A percentile compares a stretch with the other conserved stretches of the same genome.
phyloP scores from a whole-genome alignment of 192 early-diverging fungal species.

The Chytriomyces confervae region DNA sequence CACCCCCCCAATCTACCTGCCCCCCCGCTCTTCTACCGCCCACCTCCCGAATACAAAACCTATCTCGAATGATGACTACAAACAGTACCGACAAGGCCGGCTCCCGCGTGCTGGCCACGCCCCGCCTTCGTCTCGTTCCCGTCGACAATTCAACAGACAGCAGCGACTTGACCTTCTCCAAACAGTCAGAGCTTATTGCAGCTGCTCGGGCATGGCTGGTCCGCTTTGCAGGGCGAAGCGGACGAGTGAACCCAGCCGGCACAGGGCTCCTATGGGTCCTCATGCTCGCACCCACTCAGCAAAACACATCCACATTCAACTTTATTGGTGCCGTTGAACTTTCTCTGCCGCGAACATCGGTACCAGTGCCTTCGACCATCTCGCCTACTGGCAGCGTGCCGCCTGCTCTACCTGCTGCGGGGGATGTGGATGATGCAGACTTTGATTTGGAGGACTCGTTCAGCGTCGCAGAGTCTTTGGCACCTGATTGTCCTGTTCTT shows the following conservation, averaged over 20 bases:
- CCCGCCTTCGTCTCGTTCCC: background rate
- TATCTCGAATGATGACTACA: too few relatives aligned
- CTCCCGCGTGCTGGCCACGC: background rate
- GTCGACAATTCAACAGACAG: background rate
- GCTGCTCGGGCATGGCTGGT: background rate
- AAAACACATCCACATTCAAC: too few relatives aligned
- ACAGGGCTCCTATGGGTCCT: background rate
- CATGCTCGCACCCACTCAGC: background rate
- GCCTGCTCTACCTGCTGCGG: too few relatives aligned
- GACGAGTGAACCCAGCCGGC: background rate
- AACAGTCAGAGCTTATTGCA: background rate
- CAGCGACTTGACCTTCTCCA: background rate
- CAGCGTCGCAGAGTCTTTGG: too few relatives aligned
- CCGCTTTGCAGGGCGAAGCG: background rate
- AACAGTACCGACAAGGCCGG: too few relatives aligned
- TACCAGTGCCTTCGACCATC: too few relatives aligned
- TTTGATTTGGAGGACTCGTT: background rate
- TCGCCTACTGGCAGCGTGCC: too few relatives aligned
- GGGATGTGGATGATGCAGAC: background rate
- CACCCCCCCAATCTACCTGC: too few relatives aligned
- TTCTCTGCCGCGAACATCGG: too few relatives aligned
- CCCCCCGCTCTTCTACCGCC: too few relatives aligned
- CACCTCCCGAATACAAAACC: too few relatives aligned
- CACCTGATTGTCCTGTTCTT: too few relatives aligned
- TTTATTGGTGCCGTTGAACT: background rate